Evolutionary conservation across 2,329 filamentous ascomycete species (phyloP).

Genomic region (Colletotrichum gloeosporioides): DNA sequence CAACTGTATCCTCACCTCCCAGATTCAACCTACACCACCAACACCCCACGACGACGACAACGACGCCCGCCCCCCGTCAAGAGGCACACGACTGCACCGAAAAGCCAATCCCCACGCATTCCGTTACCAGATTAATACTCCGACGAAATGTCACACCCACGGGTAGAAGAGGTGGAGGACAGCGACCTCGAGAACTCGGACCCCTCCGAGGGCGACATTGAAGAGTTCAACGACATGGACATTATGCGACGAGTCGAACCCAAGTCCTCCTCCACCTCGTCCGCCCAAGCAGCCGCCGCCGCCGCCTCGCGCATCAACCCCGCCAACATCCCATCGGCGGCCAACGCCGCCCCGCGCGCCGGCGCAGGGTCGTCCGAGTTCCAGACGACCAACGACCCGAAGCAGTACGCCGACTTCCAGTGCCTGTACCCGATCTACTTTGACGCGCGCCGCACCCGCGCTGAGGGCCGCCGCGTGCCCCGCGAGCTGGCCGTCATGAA

Average conservation of each 20-base stretch:
- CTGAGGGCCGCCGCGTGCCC: conserved; percentile 81
- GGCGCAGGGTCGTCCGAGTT: conserved; percentile 27
- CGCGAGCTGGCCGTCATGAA: conserved; percentile 76
- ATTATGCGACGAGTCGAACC: conserved; percentile 54
- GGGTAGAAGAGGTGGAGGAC: conserved; percentile 92
- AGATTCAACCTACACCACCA: conserved; percentile 3
- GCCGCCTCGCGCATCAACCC: conserved; percentile 36
- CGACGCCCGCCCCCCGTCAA: background rate
- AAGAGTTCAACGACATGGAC: conserved; percentile 64
- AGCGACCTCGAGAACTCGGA: conserved; percentile 75
- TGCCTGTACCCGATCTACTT: conserved; percentile 98
- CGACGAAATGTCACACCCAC: conserved; percentile 77
- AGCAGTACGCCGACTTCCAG: conserved; percentile 76
- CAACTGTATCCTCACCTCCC: conserved; percentile 17
- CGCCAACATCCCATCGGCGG: conserved; percentile 34
- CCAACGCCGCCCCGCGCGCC: conserved; percentile 38
- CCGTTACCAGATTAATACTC: background rate
- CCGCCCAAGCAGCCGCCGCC: conserved; percentile 17
- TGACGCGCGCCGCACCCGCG: conserved; percentile 75
- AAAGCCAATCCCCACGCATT: background rate
- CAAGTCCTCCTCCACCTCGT: conserved; percentile 29
- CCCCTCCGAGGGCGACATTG: conserved; percentile 85
- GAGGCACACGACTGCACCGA: background rate
- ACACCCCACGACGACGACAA: background rate
- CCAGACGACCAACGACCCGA: conserved; percentile 49